Evolutionary conservation across 208 protist species (phyloP).

Genomic region (Vickermania ingenoplastis): DNA sequence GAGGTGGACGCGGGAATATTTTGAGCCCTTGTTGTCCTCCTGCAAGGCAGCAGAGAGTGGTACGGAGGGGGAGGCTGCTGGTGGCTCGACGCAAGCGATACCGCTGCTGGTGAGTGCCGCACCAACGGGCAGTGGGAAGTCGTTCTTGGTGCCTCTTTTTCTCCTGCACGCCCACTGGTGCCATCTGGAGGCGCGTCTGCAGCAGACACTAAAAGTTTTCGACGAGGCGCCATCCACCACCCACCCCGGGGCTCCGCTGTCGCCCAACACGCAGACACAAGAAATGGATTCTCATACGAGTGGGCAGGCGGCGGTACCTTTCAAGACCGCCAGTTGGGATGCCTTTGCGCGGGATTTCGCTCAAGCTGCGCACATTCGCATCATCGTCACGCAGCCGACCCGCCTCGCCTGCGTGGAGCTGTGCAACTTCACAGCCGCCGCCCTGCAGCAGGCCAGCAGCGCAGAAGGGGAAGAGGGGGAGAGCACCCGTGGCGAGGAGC

Average conservation of each 20-base stretch:
- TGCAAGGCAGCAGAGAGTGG: too few relatives aligned
- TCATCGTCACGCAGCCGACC: conserved; percentile 78
- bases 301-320: conserved; percentile 2
- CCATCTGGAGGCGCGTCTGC: conserved; percentile 17
- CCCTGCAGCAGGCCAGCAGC: conserved; percentile 9
- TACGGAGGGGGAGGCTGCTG: too few relatives aligned
- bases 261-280: too few relatives aligned
- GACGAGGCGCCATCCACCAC: too few relatives aligned
- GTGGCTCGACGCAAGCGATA: background rate
- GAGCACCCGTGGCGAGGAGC: conserved; percentile 1
- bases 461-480: background rate
- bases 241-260: too few relatives aligned
- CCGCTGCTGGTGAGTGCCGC: conserved; percentile 43
- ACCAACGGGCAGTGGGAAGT: conserved; percentile 64
- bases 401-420: conserved; percentile 62
- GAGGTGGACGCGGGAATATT: too few relatives aligned
- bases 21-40: too few relatives aligned
- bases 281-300: too few relatives aligned
- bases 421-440: conserved; percentile 25
- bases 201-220: conserved; percentile 13
- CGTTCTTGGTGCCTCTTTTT: conserved; percentile 52
- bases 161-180: conserved; percentile 64
- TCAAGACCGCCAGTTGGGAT: conserved; percentile 8
- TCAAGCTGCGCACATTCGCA: conserved; percentile 35
- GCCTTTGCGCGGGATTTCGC: conserved; percentile 30